A percentile compares a stretch with the other conserved stretches of the same genome.
These are phyloP conservation scores for Talaromyces proteolyticus DNA, from an alignment of 495 filamentous ascomycete species.

Conservation along the genomic window DNA sequence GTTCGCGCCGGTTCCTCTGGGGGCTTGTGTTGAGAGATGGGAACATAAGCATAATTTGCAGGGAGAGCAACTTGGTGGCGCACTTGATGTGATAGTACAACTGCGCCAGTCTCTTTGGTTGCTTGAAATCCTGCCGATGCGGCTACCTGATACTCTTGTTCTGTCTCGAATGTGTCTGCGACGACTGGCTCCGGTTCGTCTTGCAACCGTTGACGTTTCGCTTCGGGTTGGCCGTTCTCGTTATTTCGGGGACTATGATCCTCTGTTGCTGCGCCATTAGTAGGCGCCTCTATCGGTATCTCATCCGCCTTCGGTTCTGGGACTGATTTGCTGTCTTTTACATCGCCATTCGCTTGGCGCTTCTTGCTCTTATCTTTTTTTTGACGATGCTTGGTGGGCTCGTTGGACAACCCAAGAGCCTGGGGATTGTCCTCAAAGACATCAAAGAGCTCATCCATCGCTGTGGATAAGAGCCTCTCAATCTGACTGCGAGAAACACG, in stretches of 20 bases:
- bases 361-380: conserved; percentile 68
- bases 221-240: conserved; percentile 43
- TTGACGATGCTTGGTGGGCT: conserved; percentile 26
- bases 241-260: conserved; percentile 19
- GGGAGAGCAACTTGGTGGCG: conserved; percentile 96
- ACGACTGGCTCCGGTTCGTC: conserved; percentile 74
- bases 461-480: neutral
- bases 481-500: neutral
- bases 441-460: conserved; percentile 79
- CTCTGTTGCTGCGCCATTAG: conserved; percentile 6
- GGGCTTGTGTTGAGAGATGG: conserved; percentile 82
- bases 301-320: conserved; percentile 45
- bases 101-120: conserved; percentile 54
- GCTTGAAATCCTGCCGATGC: conserved; percentile 75
- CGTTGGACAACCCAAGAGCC: conserved; percentile 22
- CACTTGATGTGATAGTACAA: conserved; percentile 91
- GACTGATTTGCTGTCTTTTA: conserved; percentile 47
- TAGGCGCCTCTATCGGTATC: conserved; percentile 26
- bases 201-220: conserved; percentile 73
- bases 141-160: conserved; percentile 82
- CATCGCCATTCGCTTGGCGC: conserved; percentile 73
- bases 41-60: conserved; percentile 87
- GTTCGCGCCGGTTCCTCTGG: conserved; percentile 76
- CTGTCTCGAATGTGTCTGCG: conserved; percentile 93
- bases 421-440: conserved; percentile 70